Base-by-base conservation (phyloP, 164 flowering plant species). In the Amborella trichopoda region DNA sequence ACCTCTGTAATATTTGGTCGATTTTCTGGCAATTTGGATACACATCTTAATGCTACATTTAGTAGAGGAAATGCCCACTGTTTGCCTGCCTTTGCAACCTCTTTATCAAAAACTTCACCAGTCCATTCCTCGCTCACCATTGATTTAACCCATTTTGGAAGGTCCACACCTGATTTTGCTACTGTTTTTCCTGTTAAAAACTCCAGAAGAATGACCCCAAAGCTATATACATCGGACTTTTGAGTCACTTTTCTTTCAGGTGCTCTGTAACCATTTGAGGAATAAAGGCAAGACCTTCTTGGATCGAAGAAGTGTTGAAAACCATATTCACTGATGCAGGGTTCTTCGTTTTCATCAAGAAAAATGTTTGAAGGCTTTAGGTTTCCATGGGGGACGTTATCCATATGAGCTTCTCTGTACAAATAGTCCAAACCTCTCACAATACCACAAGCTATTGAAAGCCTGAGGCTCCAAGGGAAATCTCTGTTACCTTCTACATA, bases 61-160 rank as follows among this genome's bases (percentile, higher is more conserved):
- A 80, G 66, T 52, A 77, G 24, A 3, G 80, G 70, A 36, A 80
- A 67, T 22, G 76, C 78, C 68, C 71, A 65, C 3, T 67, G 60
- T 36, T 38, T 62, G 13, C 61, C 80, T 10, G 40, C 41, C 22
- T 44, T 52, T 25, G 34, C 44, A n/a, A 75, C 65, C 43, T 71
- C 80, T 54, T 59, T 77, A 61, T 77, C 88, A 30, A 80, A 77
- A 0, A 80, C 88, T 33, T 80, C 83, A 12, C 77, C 81, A 0
- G 83, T 80, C 83, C 88, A 77, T 56, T 80, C 88, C 54, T 77
- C 88, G 48, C 76, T 71, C 32, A 80, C 77, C 65, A 65, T 73
- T 49, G 81, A 48, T 36, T 49, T 68, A 3, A 76, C 87, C 87
- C 87, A 80, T 44, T 67, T 76, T 2, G 74, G 71, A 43, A 80